Base-by-base conservation (phyloP, 1,284 basidiomycete genomes). In the Ganoderma lingzhi region DNA sequence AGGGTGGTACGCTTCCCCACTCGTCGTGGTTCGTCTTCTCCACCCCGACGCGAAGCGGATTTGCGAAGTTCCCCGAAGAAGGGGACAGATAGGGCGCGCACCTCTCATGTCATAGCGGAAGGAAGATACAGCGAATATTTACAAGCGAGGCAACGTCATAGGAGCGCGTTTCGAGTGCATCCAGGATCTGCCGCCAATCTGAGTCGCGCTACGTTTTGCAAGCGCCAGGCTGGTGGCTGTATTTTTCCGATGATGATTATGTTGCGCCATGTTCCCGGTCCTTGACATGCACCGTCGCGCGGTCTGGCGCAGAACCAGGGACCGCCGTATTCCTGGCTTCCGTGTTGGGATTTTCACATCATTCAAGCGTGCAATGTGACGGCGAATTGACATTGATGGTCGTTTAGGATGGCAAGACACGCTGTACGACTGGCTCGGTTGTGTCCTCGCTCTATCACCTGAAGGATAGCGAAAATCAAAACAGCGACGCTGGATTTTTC, bases 371-470 rank as follows among this genome's bases (percentile, higher is more conserved):
- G 17, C 55, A 10, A 17, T 2, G 53, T 10, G 35, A 12, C 35
- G 37, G 39, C 6, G 8, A 23, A 15, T 23, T 61, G 37, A 61
- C 39, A 8, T 41, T 61, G 23, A 10, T 61, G 19, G 14, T 17
- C 23, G 48, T 66, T 19, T 67, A 90, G 86, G 96, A 97, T 75
- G 95, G 95, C n/a, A 93, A 94, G 77, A 97, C 93, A 53, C 85
- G 94, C 37, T 96, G 93, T 82, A 93, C 96, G 1, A 96, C 94
- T 0, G 96, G 96, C 59, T 94, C 90, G 2, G 94, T 96, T 60
- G 97, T 98, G 1, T 96, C 95, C 0, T 95, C 93, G 6, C 84
- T 98, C n/a, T 98, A 98, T 79, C 96, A 98, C 77, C 86, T 98
- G 69, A 97, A 96, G 79, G 97, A 98, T 78, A 89, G 95, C 14